Evolutionary conservation across 2,329 filamentous ascomycete genomes (phyloP), one percentile per base, ranked within the genome.

Genomic region (Talaromyces sp.): DNA sequence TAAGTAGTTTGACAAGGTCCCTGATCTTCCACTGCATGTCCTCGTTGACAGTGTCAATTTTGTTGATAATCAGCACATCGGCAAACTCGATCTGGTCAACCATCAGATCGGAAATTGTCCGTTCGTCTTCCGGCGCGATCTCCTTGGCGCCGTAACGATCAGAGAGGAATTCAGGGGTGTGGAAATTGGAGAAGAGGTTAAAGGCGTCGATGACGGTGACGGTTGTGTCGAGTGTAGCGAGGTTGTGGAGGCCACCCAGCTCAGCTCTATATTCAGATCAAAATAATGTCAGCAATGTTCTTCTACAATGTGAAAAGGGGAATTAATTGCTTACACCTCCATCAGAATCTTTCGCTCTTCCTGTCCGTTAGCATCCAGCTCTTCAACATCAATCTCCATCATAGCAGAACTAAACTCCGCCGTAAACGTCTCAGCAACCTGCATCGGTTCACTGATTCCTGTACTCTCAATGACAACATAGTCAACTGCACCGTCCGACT

Each of bases 71-170:
- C 15, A 91, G 81, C 7, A 91, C 87, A 65, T 91, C 88, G 0
- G 88, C 88, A 66, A 92, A 92, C 72, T 92, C 89, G 62, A 91
- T 89, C 68, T 91, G 88, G 66, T 91, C 88, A 0, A 90, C 87
- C 82, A 91, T 89, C 0, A 92, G 80, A 65, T 91, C 88, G 0
- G 88, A 90, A 2, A 92, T 88, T 0, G 87, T 91, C 0, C 88
- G 78, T 65, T 92, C 88, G 63, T 92, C 89, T 65, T 91, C 88
- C 0, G 84, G 71, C 5, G 84, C 78, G 1, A 88, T 84, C 30
- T 88, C 85, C 5, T 87, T 81, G 13, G 79, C 72, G 1, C 81
- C 79, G 60, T 83, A 85, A 1, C 88, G 82, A 25, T 85, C 82
- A 0, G 86, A 87, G 0, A 91, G 74, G 15, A 91, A 81, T 61